These are phyloP conservation scores for Liriodendron chinense DNA, from an alignment of 164 flowering plant species.

Conservation along the genomic window DNA sequence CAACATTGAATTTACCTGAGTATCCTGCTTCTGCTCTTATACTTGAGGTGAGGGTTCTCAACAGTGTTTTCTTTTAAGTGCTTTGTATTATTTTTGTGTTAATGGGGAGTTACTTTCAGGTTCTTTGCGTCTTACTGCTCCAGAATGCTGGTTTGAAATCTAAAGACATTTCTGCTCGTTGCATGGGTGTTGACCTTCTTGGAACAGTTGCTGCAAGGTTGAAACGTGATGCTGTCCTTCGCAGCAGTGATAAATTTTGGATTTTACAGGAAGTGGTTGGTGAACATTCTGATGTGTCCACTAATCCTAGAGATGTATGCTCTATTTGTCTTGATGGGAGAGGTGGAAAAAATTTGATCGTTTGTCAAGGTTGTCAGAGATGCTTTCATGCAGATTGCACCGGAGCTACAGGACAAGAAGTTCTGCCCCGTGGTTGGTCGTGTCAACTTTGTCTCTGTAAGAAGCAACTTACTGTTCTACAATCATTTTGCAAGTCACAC, in stretches of 20 bases:
- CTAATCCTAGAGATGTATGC: conserved; percentile 51
- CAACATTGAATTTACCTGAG: conserved; percentile 85
- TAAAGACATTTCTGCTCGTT: conserved; percentile 77
- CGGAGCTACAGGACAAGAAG: conserved; percentile 59
- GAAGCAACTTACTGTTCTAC: conserved; percentile 72
- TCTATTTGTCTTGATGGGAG: conserved; percentile 63
- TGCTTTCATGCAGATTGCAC: conserved; percentile 80
- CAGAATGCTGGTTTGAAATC: conserved; percentile 96
- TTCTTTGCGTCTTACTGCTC: conserved; percentile 91
- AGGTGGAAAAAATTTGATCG: conserved; percentile 38
- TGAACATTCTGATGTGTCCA: conserved; percentile 30
- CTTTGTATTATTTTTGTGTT: conserved; percentile 17
- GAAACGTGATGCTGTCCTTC: conserved; percentile 73
- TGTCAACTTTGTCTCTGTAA: conserved; percentile 74
- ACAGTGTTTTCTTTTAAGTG: neutral
- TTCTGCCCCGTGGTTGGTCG: conserved; percentile 43
- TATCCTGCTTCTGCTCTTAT: conserved; percentile 88
- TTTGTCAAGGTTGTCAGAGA: conserved; percentile 78
- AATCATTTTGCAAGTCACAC: conserved; percentile 63
- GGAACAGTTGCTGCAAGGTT: conserved; percentile 92
- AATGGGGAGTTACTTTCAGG: conserved; percentile 49
- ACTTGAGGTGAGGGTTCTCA: conserved; percentile 60
- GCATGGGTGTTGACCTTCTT: conserved; percentile 89
- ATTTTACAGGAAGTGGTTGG: conserved; percentile 49
- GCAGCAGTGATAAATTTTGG: conserved; percentile 68